Conservation (phyloP, 495 filamentous ascomycete genomes). For the Halenospora varia region DNA sequence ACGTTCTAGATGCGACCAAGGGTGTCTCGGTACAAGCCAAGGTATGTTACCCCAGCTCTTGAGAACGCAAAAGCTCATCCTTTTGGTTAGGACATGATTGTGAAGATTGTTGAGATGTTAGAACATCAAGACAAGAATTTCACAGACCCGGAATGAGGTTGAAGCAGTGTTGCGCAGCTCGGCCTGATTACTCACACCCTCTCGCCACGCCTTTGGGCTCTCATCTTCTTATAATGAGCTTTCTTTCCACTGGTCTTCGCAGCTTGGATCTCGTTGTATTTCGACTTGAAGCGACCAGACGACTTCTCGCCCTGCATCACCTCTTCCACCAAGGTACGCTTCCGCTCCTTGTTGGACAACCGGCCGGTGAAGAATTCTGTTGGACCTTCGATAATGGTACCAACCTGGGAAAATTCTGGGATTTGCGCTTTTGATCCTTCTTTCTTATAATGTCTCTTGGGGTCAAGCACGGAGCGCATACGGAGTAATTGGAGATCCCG, state of each 20-base stretch:
- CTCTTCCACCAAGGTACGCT: conserved; percentile 88
- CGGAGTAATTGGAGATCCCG: conserved; percentile 81
- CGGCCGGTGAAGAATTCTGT: conserved; percentile 80
- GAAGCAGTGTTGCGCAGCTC: neutral
- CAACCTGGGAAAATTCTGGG: conserved; percentile 83
- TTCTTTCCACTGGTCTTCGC: conserved; percentile 70
- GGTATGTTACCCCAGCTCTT: conserved; percentile 31
- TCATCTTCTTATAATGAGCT: conserved; percentile 63
- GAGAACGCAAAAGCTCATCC: neutral
- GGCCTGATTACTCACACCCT: conserved; percentile 2
- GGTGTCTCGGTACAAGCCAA: conserved; percentile 65
- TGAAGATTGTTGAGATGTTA: conserved; percentile 16
- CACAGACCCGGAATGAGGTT: neutral
- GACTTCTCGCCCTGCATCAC: conserved; percentile 62
- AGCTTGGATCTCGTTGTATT: conserved; percentile 65
- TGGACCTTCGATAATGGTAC: conserved; percentile 83
- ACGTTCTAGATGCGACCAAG: conserved; percentile 63
- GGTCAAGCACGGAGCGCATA: conserved; percentile 85
- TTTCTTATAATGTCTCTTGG: conserved; percentile 88
- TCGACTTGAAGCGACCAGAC: conserved; percentile 60
- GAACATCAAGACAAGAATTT: too few relatives aligned
- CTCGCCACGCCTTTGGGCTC: conserved; percentile 27
- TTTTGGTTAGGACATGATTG: conserved; percentile 13
- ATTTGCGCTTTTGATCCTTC: conserved; percentile 57
- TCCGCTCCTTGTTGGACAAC: conserved; percentile 80